A percentile compares a stretch with the other conserved stretches of the same genome.
Conservation (phyloP, 345 rosid genomes). For the Rhodomyrtus tomentosa region DNA sequence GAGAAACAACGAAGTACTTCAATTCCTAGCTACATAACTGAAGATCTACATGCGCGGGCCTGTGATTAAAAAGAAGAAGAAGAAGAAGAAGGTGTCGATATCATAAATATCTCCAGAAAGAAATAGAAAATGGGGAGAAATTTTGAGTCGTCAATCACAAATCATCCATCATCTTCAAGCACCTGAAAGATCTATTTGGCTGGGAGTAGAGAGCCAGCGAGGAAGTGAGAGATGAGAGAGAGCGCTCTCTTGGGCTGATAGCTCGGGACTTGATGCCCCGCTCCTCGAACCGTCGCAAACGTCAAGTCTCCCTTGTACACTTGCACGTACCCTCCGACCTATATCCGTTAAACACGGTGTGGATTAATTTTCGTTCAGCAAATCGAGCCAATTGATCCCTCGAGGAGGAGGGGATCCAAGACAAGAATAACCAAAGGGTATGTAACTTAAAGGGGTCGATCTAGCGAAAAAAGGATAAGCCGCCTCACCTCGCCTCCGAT, state of each 20-base stretch:
- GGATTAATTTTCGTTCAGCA: background rate
- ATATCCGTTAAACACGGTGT: too few species aligned
- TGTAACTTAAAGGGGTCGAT: background rate
- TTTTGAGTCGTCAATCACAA: background rate
- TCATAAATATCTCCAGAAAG: background rate
- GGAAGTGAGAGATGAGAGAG: slow-evolving; percentile 56
- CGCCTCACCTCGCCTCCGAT: slow-evolving; percentile 41
- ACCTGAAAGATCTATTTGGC: background rate
- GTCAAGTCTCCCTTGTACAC: slow-evolving; percentile 62
- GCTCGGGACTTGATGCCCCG: slow-evolving; percentile 93
- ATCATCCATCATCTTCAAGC: background rate
- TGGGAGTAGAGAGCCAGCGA: slow-evolving; percentile 58
- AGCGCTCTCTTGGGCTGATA: slow-evolving; percentile 74
- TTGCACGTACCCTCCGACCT: slow-evolving; percentile 83
- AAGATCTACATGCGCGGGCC: background rate
- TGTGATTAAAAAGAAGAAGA: background rate
- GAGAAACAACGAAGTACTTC: background rate
- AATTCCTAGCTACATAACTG: background rate
- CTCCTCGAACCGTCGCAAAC: slow-evolving; percentile 72
- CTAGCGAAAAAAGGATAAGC: background rate
- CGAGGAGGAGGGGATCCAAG: too few species aligned
- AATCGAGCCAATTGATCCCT: background rate
- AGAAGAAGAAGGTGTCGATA: too few species aligned
- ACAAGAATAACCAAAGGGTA: background rate
- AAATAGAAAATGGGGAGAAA: background rate